These are phyloP conservation scores for Rhizomucor miehei DNA, from an alignment of 371 early-diverging fungal species.

Conservation along the genomic window DNA sequence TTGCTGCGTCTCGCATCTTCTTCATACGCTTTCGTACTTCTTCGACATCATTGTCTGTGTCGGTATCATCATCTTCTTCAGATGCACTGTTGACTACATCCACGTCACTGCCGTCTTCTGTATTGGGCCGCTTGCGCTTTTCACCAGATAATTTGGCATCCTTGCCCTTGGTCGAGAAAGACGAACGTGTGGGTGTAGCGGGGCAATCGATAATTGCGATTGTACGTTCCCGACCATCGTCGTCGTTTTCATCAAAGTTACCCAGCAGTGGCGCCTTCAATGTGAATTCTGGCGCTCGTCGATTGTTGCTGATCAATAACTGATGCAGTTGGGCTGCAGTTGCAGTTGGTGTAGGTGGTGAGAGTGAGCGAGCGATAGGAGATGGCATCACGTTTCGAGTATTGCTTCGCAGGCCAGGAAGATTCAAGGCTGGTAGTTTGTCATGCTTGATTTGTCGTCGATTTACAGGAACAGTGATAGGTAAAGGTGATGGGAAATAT, in stretches of 20 bases:
- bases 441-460: conserved; percentile 24
- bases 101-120: conserved; percentile 22
- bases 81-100: conserved; percentile 25
- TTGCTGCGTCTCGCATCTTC: conserved; percentile 32
- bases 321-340: conserved; percentile 21
- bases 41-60: conserved; percentile 32
- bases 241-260: conserved; percentile 20
- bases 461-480: conserved; percentile 39
- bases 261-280: conserved; percentile 33
- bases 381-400: conserved; percentile 8
- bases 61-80: conserved; percentile 17
- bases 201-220: conserved; percentile 14
- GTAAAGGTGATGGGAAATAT: conserved; percentile 73
- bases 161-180: not conserved
- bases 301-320: conserved; percentile 23
- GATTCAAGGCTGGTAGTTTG: conserved; percentile 28
- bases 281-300: conserved; percentile 27
- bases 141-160: not conserved
- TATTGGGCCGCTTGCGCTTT: not conserved
- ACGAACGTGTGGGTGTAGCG: not conserved
- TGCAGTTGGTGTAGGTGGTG: conserved; percentile 11
- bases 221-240: conserved; percentile 3
- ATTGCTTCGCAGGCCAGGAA: conserved; percentile 30
- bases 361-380: conserved; percentile 10
- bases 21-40: conserved; percentile 32